Evolutionary conservation across 2,329 filamentous ascomycete species (phyloP), one percentile per base, ranked within the genome.

Genomic region (Thelonectria blattea): DNA sequence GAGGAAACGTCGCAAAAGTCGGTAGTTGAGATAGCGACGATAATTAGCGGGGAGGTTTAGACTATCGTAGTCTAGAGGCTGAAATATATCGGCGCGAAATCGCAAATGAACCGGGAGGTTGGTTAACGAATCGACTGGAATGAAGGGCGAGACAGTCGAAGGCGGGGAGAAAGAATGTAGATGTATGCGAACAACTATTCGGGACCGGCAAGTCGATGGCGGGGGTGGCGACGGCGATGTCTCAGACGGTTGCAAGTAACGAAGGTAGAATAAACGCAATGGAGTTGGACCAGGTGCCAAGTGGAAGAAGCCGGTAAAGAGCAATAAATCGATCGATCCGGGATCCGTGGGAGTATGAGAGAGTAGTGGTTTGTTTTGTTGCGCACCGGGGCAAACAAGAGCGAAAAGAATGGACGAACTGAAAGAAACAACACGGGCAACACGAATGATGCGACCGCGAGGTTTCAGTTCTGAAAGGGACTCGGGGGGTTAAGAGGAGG

Each of bases 381-480:
- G 27, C 65, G 60, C 68, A 59, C 65, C 65, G 53, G 58, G 34
- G 60, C 59, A 57, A 48, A 56, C 42, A 56, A 51, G n/a, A 34
- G 47, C 51, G 56, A 69, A 72, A 72, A 56, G 70, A 72, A 72
- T 66, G 70, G 70, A 72, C 70, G 62, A 72, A 69, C 66, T 59
- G 68, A 63, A 62, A 62, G 68, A 62, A 62, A 62, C 52, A 48
- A 60, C 66, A 66, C 61, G 56, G 59, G 56, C 64, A 48, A 63
- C 63, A 46, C 59, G 30, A 63, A 32, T 49, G 66, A 70, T 66
- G 67, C 63, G 45, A 12, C 63, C 61, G 62, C 61, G 62, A 27
- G 60, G 64, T 41, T 64, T 41, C 67, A 68, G 60, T 63, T 71
- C 68, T 62, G 32, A 52, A 58, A 45, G 54, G 20, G 41, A 15